These are phyloP conservation scores for Amauroascus verrucosus DNA, from an alignment of 2,329 filamentous ascomycete species.

Conservation along the genomic window DNA sequence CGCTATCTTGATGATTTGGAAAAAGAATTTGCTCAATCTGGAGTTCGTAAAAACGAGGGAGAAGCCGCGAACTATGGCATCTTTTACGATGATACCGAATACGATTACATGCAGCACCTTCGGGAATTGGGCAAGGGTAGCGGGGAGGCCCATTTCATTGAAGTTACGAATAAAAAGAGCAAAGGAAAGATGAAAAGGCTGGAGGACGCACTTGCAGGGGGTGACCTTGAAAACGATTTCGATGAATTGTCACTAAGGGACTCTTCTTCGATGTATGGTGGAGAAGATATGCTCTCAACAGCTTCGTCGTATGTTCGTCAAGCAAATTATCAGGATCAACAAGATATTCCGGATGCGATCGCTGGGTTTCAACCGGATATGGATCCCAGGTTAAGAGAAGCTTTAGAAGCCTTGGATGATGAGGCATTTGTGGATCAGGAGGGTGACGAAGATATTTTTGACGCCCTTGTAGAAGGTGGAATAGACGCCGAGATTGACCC, in stretches of 20 bases:
- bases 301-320: constrained; percentile 66
- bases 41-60: constrained; percentile 78
- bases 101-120: constrained; percentile 99
- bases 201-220: constrained; percentile 66
- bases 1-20: constrained; percentile 71
- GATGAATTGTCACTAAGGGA: constrained; percentile 13
- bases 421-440: constrained; percentile 84
- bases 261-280: constrained; percentile 12
- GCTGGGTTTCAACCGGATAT: constrained; percentile 95
- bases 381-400: constrained; percentile 85
- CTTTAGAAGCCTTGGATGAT: constrained; percentile 85
- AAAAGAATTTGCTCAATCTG: constrained; percentile 54
- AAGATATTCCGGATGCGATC: constrained; percentile 82
- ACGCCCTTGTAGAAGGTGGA: constrained; percentile 56
- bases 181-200: constrained; percentile 63
- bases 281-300: constrained; percentile 27
- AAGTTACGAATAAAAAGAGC: constrained; percentile 51
- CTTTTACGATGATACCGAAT: constrained; percentile 88
- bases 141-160: constrained; percentile 73
- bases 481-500: constrained; percentile 60
- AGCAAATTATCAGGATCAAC: constrained; percentile 80
- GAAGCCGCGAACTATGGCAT: constrained; percentile 90
- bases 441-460: constrained; percentile 72
- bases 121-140: constrained; percentile 64
- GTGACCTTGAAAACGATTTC: constrained; percentile 38